These are phyloP conservation scores for Candolleomyces eurysporus DNA, from an alignment of 768 basidiomycete genomes.

Conservation along the genomic window DNA sequence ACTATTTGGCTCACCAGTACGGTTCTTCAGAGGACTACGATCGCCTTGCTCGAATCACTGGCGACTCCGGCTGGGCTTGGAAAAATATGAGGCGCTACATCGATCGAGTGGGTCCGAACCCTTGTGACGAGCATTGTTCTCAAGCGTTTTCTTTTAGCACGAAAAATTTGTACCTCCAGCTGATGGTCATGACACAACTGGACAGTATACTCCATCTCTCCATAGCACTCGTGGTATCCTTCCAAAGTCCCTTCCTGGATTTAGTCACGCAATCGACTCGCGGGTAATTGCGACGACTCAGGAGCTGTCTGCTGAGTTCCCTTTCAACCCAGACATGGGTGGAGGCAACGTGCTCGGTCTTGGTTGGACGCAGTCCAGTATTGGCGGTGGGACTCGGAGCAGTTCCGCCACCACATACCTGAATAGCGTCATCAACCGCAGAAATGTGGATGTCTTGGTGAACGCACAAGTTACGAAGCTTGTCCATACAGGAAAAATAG, in stretches of 20 bases:
- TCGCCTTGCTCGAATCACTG: constrained; percentile 45
- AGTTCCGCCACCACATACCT: constrained; percentile 15
- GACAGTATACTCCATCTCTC: constrained; percentile 17
- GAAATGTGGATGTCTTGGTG: constrained; percentile 29
- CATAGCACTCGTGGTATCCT: constrained; percentile 19
- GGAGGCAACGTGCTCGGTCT: constrained; percentile 9
- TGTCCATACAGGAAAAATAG: constrained; percentile 16
- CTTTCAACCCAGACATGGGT: constrained; percentile 11
- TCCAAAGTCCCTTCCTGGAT: constrained; percentile 15
- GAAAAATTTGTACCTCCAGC: constrained; percentile 19
- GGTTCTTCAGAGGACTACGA: constrained; percentile 48
- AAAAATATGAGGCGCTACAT: constrained; percentile 27
- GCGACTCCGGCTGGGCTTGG: constrained; percentile 48
- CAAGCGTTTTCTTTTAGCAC: constrained; percentile 31
- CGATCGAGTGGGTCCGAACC: constrained; percentile 17
- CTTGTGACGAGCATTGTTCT: constrained; percentile 17
- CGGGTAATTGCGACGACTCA: constrained; percentile 18
- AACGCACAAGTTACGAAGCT: constrained; percentile 31
- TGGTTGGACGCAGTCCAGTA: constrained; percentile 11
- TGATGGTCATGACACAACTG: constrained; percentile 15
- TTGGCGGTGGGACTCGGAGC: constrained; percentile 9
- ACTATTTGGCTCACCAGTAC: constrained; percentile 28
- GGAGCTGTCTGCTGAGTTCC: constrained; percentile 9
- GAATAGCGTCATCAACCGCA: constrained; percentile 15
- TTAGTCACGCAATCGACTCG: constrained; percentile 13